Base-by-base conservation (phyloP, 1,284 basidiomycete genomes). In the Leccinum angustisporum region DNA sequence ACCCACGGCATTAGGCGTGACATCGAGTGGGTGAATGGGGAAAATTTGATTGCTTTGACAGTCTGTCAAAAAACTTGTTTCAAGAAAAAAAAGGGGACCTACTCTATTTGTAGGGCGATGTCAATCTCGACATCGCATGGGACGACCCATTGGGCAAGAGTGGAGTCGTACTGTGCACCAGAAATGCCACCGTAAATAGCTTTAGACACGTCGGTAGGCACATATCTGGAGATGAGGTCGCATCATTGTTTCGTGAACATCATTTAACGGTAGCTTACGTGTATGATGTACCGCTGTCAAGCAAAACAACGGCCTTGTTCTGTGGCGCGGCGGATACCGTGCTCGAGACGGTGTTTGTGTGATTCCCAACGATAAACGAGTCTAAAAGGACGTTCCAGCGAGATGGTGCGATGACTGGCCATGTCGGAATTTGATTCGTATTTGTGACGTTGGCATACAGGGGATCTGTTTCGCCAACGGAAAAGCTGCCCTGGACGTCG, bases 201-300 rank as follows among this genome's bases (percentile, higher is more conserved):
- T 59, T 86, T 75, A 60, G 83, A 84, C 36, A 88, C 81, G 2
- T 80, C 83, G 54, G 78, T 75, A 6, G 90, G 83, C 13, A 83
- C 86, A 74, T 91, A 91, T 31, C 90, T 70, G 89, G 65, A 53
- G 30, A 61, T 50, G 50, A 0, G 36, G 0, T 48, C 30, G 57
- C 53, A 33, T 66, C 48, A 63, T 56, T 11, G 53, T 54, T 58
- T 59, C 48, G 56, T 56, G 58, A 51, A 57, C 53, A 58, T 52
- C 34, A 52, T 36, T 43, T 18, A 57, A 56, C 25, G 61, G 48
- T 30, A 31, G 79, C 89, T 63, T 70, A 91, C 89, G 88, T 86
- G 72, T 85, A 91, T 4, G 90, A 91, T 13, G 90, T 88, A 14
- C 91, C 91, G 64, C 83, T 92, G 72, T 93, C 90, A 59, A 93